Percentiles rank a stretch among this genome's conserved stretches.
phyloP scores from a whole-genome alignment of 345 rosid genomes.

The Citrus cavaleriei region DNA sequence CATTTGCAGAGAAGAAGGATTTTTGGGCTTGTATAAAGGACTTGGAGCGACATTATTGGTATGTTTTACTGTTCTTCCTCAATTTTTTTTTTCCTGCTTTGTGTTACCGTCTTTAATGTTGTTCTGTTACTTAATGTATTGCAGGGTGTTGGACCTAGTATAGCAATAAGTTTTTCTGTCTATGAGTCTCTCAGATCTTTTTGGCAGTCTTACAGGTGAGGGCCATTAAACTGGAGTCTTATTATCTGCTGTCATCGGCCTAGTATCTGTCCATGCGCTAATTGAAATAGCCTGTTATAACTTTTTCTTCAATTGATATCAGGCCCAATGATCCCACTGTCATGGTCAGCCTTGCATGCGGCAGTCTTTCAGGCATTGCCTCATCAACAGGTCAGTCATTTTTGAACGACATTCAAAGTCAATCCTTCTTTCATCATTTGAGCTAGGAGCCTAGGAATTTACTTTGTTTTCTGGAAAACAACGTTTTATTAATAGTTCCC shows the following conservation, averaged over 20 bases:
- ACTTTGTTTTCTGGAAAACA: neutral
- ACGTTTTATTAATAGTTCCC: neutral
- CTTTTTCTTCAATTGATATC: constrained; percentile 14
- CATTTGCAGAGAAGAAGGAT: constrained; percentile 80
- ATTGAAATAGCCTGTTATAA: neutral
- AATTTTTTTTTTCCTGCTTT: neutral
- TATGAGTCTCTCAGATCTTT: constrained; percentile 65
- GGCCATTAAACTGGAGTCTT: neutral
- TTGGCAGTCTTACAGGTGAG: constrained; percentile 74
- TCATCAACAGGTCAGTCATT: constrained; percentile 76
- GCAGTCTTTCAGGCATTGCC: constrained; percentile 91
- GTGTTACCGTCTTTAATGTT: neutral
- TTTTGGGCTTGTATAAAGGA: constrained; percentile 88
- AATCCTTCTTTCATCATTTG: neutral
- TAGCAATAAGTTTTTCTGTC: constrained; percentile 86
- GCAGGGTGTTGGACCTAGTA: constrained; percentile 91
- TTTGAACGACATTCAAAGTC: neutral
- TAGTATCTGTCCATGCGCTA: neutral
- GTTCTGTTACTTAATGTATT: constrained; percentile 11
- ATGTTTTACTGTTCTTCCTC: constrained; percentile 17
- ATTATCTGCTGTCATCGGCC: neutral
- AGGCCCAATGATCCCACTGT: constrained; percentile 71
- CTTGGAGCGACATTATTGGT: constrained; percentile 97
- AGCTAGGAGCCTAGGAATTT: neutral
- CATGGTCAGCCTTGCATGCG: constrained; percentile 69